Conservation (phyloP, 495 filamentous ascomycete genomes). For the Penicillium psychrofluorescens region DNA sequence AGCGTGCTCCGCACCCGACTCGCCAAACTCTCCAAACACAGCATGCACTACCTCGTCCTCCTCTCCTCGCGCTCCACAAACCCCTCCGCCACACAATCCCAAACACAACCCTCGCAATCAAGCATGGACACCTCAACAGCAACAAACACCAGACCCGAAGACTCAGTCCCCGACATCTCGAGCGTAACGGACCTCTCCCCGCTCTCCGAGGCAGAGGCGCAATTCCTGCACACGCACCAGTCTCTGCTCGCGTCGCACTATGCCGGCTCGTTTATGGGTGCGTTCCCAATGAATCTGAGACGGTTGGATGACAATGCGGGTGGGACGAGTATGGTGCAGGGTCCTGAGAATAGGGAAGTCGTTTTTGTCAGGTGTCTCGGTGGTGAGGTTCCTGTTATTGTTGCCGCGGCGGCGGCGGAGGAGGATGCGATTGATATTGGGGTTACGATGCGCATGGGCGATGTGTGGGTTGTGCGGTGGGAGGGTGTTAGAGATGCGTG, state of each 20-base stretch:
- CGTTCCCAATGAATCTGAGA: slow-evolving; percentile 70
- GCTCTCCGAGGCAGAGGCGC: slow-evolving; percentile 65
- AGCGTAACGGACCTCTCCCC: slow-evolving; percentile 34
- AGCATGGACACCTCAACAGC: slow-evolving; percentile 1
- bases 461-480: slow-evolving; percentile 85
- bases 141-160: slow-evolving; percentile 17
- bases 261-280: slow-evolving; percentile 66
- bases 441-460: slow-evolving; percentile 61
- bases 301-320: slow-evolving; percentile 84
- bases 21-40: slow-evolving; percentile 54
- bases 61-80: slow-evolving; percentile 52
- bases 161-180: slow-evolving; percentile 29
- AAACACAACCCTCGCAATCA: slow-evolving; percentile 47
- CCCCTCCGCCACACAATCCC: slow-evolving; percentile 34
- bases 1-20: slow-evolving; percentile 80
- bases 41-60: slow-evolving; percentile 35
- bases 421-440: slow-evolving; percentile 48
- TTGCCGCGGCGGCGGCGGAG: slow-evolving; percentile 51
- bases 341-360: slow-evolving; percentile 70
- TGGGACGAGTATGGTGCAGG: slow-evolving; percentile 85
- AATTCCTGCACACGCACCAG: slow-evolving; percentile 77
- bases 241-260: slow-evolving; percentile 77
- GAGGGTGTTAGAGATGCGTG: slow-evolving; percentile 68
- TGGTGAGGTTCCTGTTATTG: slow-evolving; percentile 45
- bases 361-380: slow-evolving; percentile 77